Conservation (phyloP, 352 stramenopile genomes). For the Elongisporangium prolatum region DNA sequence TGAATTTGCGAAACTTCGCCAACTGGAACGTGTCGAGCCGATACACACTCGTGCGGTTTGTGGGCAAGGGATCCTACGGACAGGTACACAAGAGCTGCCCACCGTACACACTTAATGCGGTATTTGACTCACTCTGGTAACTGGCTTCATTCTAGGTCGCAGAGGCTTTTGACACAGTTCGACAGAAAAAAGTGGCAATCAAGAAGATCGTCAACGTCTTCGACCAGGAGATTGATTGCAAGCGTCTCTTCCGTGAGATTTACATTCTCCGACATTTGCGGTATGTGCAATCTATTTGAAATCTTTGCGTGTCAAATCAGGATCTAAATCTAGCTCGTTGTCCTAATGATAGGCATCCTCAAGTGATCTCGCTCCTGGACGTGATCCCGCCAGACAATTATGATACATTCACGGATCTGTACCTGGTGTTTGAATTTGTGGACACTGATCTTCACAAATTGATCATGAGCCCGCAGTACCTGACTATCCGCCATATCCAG, state of each 20-base stretch:
- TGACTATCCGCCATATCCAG: conserved; percentile 94
- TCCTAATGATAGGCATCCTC: conserved; percentile 38
- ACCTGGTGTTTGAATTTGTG: conserved; percentile 91
- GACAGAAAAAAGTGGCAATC: conserved; percentile 82
- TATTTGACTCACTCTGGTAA: conserved; percentile 3
- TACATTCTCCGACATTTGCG: conserved; percentile 83
- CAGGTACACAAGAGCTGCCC: conserved; percentile 39
- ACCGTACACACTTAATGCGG: no score
- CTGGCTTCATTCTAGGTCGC: conserved; percentile 30
- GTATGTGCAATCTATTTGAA: conserved; percentile 18
- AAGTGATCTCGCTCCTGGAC: conserved; percentile 82
- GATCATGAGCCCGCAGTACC: conserved; percentile 90
- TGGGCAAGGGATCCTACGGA: conserved; percentile 85
- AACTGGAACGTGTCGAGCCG: conserved; percentile 79
- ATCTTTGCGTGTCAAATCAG: not conserved
- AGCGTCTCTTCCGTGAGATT: conserved; percentile 83
- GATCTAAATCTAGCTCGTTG: not conserved
- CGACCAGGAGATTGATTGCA: conserved; percentile 85
- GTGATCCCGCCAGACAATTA: conserved; percentile 82
- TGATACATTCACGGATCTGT: conserved; percentile 86
- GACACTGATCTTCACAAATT: conserved; percentile 94
- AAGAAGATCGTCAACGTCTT: conserved; percentile 90
- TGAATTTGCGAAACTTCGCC: conserved; percentile 78
- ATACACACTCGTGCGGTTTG: conserved; percentile 74
- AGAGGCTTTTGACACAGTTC: conserved; percentile 75